Base-by-base conservation (phyloP, 169 alveolate species). In the Cryptosporidium meleagridis region DNA sequence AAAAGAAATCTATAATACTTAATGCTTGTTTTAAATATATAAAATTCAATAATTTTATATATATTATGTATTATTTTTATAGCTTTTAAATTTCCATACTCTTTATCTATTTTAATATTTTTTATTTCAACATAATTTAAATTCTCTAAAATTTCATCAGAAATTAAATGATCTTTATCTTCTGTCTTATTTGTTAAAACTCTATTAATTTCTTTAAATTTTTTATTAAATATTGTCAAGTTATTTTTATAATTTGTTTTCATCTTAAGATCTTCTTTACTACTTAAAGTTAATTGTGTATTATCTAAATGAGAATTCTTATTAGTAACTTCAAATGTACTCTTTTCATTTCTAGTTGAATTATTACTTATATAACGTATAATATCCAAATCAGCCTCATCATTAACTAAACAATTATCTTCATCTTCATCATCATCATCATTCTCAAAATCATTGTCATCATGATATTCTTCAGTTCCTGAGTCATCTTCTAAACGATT, bases 371-470 rank as follows among this genome's bases (percentile, higher is more conserved):
- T 37, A 31, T 51, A 31, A 18, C 52, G 51, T 31, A 73, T 73
- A 8, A 73, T 35, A 35, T 39, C 33, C 29, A 73, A 23, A 18
- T 73, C 71, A 5, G 70, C 45, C 5, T 73, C 86, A 53, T 73
- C 86, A 21, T 73, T 44, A n/a, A 73, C 86, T 18, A 73, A 58
- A 73, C 68, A 73, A 26, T 59, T 73, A n/a, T 73, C 86, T 12
- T 53, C 68, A 73, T 55, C 70, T 14, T 73, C 86, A 21, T 73
- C 86, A 18, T 73, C 86, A 6, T 72, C 85, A 8, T 65, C 72
- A 33, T 65, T 65, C 51, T 65, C 72, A 23, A 55, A 26, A 31
- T 73, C 86, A 37, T 52, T 9, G 2, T 73, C 86, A 8, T 55
- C 70, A 35, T 73, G 33, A 7, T 55, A 58, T 4, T 73, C 62